Base-by-base conservation (phyloP, 129 eudicot genomes). In the Tagetes patula region DNA sequence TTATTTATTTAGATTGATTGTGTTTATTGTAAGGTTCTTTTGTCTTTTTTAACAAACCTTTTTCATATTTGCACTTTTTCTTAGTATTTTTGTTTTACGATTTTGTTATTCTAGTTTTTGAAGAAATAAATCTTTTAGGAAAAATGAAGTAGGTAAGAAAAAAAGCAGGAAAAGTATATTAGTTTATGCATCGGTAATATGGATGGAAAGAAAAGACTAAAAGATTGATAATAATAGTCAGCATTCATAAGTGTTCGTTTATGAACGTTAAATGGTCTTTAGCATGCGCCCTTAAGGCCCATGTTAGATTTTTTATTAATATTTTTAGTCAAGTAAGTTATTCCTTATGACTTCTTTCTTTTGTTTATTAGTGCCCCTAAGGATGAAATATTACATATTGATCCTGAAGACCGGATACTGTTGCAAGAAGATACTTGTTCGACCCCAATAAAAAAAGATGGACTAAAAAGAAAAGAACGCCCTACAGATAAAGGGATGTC, bases 401-500 rank as follows among this genome's bases (percentile, higher is more conserved):
- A 82, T 75, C 98, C 91, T 33, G 98, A 93, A 71, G 98, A 93
- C 52, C 96, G 87, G 86, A 89, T 75, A 55, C 73, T 93, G 70
- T 81, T 93, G 79, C 89, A 81, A 32, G 98, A 93, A 54, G 96
- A 93, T 76, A 87, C 81, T 62, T 75, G 85, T 65, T 71, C 81
- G 60, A 90, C 96, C 59, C 98, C 98, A 12, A 65, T 85, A 27
- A 90, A 93, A 80, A 83, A 82, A 59, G 91, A 89, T 58, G 98
- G 98, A 20, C 66, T 93, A 40, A 93, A 81, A 64, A 86, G 82
- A 77, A 93, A 93, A 76, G 98, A 87, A 12, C 86, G 98, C 33
- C 98, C 98, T 31, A 87, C 89, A 34, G 98, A 93, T 80, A 75
- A 90, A 85, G 98, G 98, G 65, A 77, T 93, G 68, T 84, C 98